phyloP scores from a whole-genome alignment of 192 early-diverging fungal genomes.

The Kickxella alabastrina region DNA sequence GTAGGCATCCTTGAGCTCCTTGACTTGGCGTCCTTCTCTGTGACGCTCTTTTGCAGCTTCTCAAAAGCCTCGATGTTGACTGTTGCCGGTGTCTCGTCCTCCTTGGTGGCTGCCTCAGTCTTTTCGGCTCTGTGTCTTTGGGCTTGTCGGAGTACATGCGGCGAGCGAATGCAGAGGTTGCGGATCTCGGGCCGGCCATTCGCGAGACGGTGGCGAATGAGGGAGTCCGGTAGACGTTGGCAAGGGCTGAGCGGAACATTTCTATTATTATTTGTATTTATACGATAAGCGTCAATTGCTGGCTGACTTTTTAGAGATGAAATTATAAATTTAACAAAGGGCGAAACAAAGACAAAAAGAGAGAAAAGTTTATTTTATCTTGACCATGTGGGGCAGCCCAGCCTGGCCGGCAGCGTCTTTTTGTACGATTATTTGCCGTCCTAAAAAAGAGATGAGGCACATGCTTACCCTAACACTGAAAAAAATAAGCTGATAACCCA shows the following conservation, averaged over 20 bases:
- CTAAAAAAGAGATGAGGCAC: too few species aligned
- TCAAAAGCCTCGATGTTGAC: slow-evolving; percentile 23
- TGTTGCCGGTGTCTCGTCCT: background rate
- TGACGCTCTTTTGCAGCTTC: slow-evolving; percentile 25
- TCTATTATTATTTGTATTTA: too few species aligned
- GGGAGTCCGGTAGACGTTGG: slow-evolving; percentile 21
- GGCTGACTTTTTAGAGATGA: background rate
- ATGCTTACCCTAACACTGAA: too few species aligned
- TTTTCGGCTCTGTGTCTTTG: slow-evolving; percentile 4
- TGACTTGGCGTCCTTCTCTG: slow-evolving; percentile 53
- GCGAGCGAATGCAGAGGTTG: slow-evolving; percentile 4
- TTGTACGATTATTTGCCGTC: too few species aligned
- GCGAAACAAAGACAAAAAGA: slow-evolving; percentile 1
- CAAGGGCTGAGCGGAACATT: slow-evolving; percentile 37
- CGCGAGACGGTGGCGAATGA: slow-evolving; percentile 1
- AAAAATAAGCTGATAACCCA: too few species aligned
- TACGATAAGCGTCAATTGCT: too few species aligned
- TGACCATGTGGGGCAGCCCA: too few species aligned
- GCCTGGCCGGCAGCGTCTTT: too few species aligned
- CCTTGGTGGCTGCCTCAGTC: slow-evolving; percentile 8
- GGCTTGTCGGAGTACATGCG: slow-evolving; percentile 44
- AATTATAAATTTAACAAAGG: slow-evolving; percentile 2
- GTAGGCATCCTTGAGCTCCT: slow-evolving; percentile 72
- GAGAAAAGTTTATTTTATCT: background rate
- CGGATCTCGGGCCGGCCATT: background rate